Evolutionary conservation across 148 eudicot species (phyloP).

Genomic region (Talinum fruticosum): DNA sequence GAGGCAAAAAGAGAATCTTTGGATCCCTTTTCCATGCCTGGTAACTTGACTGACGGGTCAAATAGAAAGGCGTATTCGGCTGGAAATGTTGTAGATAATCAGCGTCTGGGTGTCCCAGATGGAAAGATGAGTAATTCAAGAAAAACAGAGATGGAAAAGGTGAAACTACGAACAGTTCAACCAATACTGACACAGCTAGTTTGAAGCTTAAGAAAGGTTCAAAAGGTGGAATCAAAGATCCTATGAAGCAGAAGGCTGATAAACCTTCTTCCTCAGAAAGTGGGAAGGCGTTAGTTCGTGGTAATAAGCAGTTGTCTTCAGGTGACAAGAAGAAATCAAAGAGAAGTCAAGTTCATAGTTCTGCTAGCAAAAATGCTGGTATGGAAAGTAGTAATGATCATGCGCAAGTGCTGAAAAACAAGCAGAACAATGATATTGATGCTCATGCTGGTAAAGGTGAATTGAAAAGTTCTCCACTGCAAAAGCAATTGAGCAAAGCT

Average conservation of each 20-base stretch:
- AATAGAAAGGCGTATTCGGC: constrained; percentile 34
- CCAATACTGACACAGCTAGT: constrained; percentile 26
- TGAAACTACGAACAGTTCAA: constrained; percentile 29
- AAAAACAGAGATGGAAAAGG: constrained; percentile 26
- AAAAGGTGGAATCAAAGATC: constrained; percentile 28
- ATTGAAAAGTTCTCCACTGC: constrained; percentile 27
- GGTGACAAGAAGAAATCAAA: constrained; percentile 47
- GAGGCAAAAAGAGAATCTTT: constrained; percentile 27
- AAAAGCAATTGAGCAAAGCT: constrained; percentile 39
- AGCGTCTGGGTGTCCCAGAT: constrained; percentile 19
- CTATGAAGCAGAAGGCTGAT: constrained; percentile 29
- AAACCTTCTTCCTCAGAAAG: constrained; percentile 32
- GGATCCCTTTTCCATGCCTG: constrained; percentile 28
- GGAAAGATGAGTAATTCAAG: constrained; percentile 20
- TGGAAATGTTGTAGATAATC: constrained; percentile 29
- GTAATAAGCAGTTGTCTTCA: constrained; percentile 42
- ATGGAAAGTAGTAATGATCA: constrained; percentile 35
- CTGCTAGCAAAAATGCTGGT: constrained; percentile 22
- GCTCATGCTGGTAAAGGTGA: constrained; percentile 31
- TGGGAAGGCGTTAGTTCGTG: constrained; percentile 27
- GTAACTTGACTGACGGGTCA: constrained; percentile 35
- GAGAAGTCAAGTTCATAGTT: constrained; percentile 34
- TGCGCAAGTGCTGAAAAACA: constrained; percentile 32
- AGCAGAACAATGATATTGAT: constrained; percentile 23
- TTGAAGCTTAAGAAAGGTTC: constrained; percentile 34